Base-by-base conservation (phyloP, 2,329 filamentous ascomycete species). In the Dothistroma pini region DNA sequence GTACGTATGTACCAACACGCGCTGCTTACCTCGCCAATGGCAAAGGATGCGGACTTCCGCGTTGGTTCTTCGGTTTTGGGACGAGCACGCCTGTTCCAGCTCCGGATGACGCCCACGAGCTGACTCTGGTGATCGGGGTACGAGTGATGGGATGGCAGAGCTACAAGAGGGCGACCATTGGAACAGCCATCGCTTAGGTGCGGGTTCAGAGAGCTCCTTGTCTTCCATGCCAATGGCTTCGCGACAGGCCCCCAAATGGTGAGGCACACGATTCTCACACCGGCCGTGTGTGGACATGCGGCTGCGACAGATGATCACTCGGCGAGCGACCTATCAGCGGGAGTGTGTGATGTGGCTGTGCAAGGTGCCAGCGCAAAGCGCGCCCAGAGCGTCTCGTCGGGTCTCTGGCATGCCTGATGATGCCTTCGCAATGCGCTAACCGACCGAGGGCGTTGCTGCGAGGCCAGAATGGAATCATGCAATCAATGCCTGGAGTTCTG, bases 231-330 rank as follows among this genome's bases (percentile, higher is more conserved):
- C 31, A 53, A 53, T 53, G 31, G 51, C 51, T 35, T 10, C n/a
- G 31, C 41, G 41, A 44, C 57, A 50, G 57, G 44, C 54, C 29
- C 49, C 49, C 57, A 32, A 57, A 44, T 59, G 49, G 51, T 31
- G 51, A 62, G 62, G 56, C 62, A 58, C 63, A 57, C 52, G 59
- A 56, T 56, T 62, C 53, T 58, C 52, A 54, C 34, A 38, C 41
- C 41, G 16, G 62, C 59, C 57, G 60, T 47, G 59, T 53, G 51
- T 53, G 31, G 51, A 35, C 48, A 51, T 51, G 48, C 48, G 25
- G 57, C 49, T 31, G 60, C 60, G 61, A 61, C 63, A 65, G 63
- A 65, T 63, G 63, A 65, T 60, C 63, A 31, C 11, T 21, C 31
- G 25, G 50, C 38, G 48, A 47, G 51, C 51, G 54, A 48, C 59